Evolutionary conservation across 345 rosid species (phyloP).

Genomic region (Acer saccharum): DNA sequence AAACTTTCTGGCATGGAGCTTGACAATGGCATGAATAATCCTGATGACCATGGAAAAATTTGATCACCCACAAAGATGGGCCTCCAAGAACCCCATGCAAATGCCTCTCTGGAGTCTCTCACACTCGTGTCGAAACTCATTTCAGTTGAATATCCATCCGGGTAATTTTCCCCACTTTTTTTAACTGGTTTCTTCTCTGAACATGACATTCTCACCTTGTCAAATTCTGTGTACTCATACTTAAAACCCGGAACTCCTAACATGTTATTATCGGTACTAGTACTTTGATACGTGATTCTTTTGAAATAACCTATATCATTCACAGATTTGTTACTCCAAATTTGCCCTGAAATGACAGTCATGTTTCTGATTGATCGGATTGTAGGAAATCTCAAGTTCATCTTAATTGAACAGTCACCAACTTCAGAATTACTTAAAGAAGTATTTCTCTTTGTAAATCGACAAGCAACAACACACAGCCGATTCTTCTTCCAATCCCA

Average conservation of each 20-base stretch:
- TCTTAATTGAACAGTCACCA: slow-evolving; percentile 33
- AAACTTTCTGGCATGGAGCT: background rate
- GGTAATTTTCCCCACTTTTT: slow-evolving; percentile 15
- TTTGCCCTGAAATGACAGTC: slow-evolving; percentile 20
- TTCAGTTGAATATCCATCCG: slow-evolving; percentile 27
- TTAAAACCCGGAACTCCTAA: slow-evolving; percentile 26
- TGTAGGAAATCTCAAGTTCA: slow-evolving; percentile 41
- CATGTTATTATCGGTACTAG: background rate
- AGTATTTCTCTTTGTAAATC: slow-evolving; percentile 17
- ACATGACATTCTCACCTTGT: slow-evolving; percentile 19
- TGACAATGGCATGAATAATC: background rate
- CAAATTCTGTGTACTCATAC: slow-evolving; percentile 28
- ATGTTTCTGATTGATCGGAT: slow-evolving; percentile 32
- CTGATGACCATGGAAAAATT: background rate
- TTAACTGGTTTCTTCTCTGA: background rate
- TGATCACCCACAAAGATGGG: slow-evolving; percentile 35
- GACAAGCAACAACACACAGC: slow-evolving; percentile 32
- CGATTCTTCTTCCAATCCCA: slow-evolving; percentile 32
- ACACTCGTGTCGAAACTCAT: slow-evolving; percentile 26
- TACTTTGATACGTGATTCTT: slow-evolving; percentile 14
- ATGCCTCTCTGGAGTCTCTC: slow-evolving; percentile 5
- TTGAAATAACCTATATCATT: slow-evolving; percentile 22
- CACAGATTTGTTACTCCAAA: slow-evolving; percentile 26
- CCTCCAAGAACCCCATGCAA: slow-evolving; percentile 19
- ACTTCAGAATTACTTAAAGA: slow-evolving; percentile 16